Evolutionary conservation across 768 basidiomycete genomes (phyloP), one percentile per base, ranked within the genome.

Genomic region (Leccinum uliginosum): DNA sequence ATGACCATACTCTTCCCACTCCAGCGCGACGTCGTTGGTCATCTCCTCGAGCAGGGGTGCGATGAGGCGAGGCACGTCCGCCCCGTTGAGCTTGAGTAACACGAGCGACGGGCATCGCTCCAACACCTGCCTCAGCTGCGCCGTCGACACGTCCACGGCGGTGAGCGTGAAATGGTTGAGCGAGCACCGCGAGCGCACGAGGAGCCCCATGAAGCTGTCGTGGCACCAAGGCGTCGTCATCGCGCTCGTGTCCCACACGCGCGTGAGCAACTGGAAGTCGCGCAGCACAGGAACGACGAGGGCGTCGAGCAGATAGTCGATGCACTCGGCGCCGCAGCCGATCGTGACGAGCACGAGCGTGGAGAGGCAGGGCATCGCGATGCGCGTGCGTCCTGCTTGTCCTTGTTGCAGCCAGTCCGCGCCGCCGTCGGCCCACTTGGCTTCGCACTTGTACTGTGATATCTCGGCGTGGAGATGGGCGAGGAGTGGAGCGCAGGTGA

Each of bases 281-380:
- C 69, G 69, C 17, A 70, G 50, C 12, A 35, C 17, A 0, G 69
- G 69, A 1, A 59, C 27, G 21, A 59, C n/a, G 57, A 70, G 61
- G 1, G 65, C 69, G 47, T 70, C 69, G 48, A 67, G 49, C 6
- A 70, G 26, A 7, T 71, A 64, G 49, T 38, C 53, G 55, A 65
- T 61, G 51, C 70, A 71, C n/a, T 53, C 65, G 1, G 65, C 70
- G 64, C 71, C 67, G 34, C 26, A 61, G 49, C 23, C 53, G 70
- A 71, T 71, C 50, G 69, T 64, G 55, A 71, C 69, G 50, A 70
- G 62, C 24, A 71, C 65, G 58, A 70, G 65, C 10, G 65, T 71
- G 57, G 56, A 14, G 56, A 70, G 70, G 27, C 65, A 67, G 8
- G 69, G 69, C 67, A 70, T 69, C 55, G 55, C 46, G 50, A 70